Evolutionary conservation across 1,139 yeast genomes (phyloP).

Genomic region (Zygosaccharomyces sapae): DNA sequence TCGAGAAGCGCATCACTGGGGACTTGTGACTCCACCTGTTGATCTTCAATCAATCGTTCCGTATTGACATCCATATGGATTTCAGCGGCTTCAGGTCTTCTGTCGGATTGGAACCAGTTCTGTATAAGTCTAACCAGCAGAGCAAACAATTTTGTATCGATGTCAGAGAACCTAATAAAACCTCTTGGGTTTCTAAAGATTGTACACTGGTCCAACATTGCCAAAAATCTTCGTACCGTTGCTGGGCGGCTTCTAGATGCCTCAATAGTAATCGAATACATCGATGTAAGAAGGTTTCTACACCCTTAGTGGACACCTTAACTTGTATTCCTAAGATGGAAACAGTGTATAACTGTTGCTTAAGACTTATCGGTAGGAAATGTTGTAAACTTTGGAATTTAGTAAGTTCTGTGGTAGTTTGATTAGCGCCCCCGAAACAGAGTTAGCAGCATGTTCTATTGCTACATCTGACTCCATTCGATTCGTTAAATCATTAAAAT

Average conservation of each 20-base stretch:
- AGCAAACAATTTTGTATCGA: constrained; percentile 8
- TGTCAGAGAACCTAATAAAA: constrained; percentile 19
- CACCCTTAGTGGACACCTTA: constrained; percentile 6
- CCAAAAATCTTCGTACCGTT: constrained; percentile 7
- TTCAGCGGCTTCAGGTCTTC: constrained; percentile 4
- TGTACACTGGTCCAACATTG: constrained; percentile 15
- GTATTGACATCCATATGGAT: constrained; percentile 25
- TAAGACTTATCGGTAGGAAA: constrained; percentile 27
- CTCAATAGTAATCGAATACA: constrained; percentile 5
- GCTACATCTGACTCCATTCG: background rate
- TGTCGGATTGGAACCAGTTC: constrained; percentile 1
- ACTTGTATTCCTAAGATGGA: constrained; percentile 20
- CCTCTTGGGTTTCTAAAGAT: constrained; percentile 19
- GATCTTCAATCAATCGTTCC: constrained; percentile 17
- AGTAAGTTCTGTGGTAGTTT: background rate
- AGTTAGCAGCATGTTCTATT: background rate
- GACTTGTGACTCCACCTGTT: background rate
- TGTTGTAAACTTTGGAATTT: constrained; percentile 23
- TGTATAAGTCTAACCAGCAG: constrained; percentile 7
- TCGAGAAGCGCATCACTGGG: constrained; percentile 8
- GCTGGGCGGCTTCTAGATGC: constrained; percentile 5
- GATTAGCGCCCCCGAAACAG: background rate
- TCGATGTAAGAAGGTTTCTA: constrained; percentile 14
- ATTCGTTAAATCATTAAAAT: background rate
- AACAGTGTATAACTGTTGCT: constrained; percentile 28